These are phyloP conservation scores for Fusarium sublunatum DNA, from an alignment of 2,329 filamentous ascomycete genomes.

Conservation along the genomic window DNA sequence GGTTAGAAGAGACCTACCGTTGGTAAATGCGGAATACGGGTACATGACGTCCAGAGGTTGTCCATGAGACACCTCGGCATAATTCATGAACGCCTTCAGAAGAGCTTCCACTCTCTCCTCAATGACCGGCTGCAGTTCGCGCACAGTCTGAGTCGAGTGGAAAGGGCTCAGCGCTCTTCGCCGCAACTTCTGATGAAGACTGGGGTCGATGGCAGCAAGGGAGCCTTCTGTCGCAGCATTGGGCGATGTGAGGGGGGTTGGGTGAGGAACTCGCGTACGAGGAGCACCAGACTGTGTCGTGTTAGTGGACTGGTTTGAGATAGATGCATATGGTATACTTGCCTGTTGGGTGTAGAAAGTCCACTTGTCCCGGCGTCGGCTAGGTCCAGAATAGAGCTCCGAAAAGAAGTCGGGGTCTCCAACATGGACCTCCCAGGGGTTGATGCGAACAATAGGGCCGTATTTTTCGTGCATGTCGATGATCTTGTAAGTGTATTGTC, in stretches of 20 bases:
- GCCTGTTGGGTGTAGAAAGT: conserved; percentile 53
- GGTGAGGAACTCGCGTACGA: conserved; percentile 42
- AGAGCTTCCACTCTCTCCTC: conserved; percentile 52
- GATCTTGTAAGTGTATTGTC: conserved; percentile 57
- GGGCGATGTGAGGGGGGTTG: conserved; percentile 23
- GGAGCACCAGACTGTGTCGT: conserved; percentile 49
- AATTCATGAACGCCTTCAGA: conserved; percentile 47
- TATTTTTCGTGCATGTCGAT: conserved; percentile 56
- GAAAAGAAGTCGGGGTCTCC: conserved; percentile 54
- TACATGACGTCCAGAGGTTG: conserved; percentile 52
- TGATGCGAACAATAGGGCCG: conserved; percentile 56
- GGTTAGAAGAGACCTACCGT: conserved; percentile 42
- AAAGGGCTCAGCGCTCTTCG: conserved; percentile 52
- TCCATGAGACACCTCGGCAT: conserved; percentile 42
- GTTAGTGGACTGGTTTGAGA: conserved; percentile 23
- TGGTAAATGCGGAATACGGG: conserved; percentile 54
- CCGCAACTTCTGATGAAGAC: conserved; percentile 49
- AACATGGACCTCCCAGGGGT: conserved; percentile 55
- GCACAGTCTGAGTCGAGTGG: conserved; percentile 53
- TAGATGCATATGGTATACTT: conserved; percentile 15
- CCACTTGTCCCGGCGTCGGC: conserved; percentile 50
- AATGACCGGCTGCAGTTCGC: conserved; percentile 53
- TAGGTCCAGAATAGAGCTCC: conserved; percentile 52
- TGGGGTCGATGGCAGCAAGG: conserved; percentile 52
- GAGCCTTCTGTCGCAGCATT: conserved; percentile 47